Evolutionary conservation across 2,329 filamentous ascomycete genomes (phyloP).

Genomic region (Myriosclerotinia scirpicola): DNA sequence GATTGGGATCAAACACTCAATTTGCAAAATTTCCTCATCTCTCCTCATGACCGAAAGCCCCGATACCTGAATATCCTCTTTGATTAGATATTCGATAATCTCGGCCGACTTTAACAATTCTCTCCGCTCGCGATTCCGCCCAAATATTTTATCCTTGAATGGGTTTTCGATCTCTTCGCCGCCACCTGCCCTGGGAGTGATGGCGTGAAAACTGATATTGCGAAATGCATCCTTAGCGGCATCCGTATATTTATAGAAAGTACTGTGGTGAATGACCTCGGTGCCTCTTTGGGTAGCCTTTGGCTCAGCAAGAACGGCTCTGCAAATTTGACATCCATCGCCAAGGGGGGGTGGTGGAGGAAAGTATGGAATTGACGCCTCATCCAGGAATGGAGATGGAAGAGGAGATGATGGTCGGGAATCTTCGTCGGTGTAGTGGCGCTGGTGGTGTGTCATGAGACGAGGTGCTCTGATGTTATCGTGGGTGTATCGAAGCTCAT

Average conservation of each 20-base stretch:
- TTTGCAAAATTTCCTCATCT: neutral
- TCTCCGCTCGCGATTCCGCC: too few species aligned
- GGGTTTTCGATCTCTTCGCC: constrained; percentile 9
- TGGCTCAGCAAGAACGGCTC: neutral
- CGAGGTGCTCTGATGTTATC: neutral
- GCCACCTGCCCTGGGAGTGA: neutral
- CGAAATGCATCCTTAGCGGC: neutral
- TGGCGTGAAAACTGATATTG: neutral
- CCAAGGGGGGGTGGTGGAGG: neutral
- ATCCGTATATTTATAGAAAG: neutral
- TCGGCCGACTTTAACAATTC: neutral
- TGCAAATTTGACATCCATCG: neutral
- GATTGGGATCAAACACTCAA: neutral
- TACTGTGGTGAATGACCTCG: neutral
- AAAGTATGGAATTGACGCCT: neutral
- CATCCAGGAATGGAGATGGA: neutral
- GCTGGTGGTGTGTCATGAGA: neutral
- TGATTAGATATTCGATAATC: constrained; percentile 1
- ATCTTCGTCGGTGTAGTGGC: neutral
- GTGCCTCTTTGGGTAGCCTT: constrained; percentile 1
- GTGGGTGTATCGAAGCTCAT: neutral
- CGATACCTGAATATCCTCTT: neutral
- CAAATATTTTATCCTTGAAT: neutral
- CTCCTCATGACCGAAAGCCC: constrained; percentile 1
- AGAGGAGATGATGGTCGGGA: neutral